Base-by-base conservation (phyloP, 768 basidiomycete genomes). In the Suillus fuscotomentosus region DNA sequence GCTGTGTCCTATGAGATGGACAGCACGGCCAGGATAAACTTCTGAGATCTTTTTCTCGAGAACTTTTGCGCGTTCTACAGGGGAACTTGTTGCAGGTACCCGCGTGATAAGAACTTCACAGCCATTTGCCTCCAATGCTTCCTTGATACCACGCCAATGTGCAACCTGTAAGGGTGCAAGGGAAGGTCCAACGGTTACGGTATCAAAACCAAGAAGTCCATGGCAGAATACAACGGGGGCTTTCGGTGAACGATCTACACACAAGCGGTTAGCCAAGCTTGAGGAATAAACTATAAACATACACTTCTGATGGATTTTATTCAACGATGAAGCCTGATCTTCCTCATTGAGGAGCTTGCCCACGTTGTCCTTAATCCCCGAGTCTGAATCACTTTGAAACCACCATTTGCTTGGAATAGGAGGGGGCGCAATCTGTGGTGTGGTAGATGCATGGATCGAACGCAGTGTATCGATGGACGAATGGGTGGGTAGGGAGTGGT, bases 71-170 rank as follows among this genome's bases (percentile, higher is more conserved):
- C 97, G 84, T 68, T 97, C 93, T 59, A 89, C 79, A 17, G 95
- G 92, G 24, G 90, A 90, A 69, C 92, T 92, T 2, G 94, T 97
- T 0, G 95, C 95, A 1, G 97, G 96, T 0, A 99, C 96, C 15
- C 94, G 87, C 0, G 95, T 95, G 70, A 98, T 92, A 70, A 99
- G 84, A 42, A 98, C 92, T 73, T 99, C 91, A 14, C 85, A 85
- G 20, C 94, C 96, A 72, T 91, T 95, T 43, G 90, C 84, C 70
- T 96, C 89, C 8, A 99, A 82, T 20, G 92, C 95, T 73, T 98
- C 94, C 71, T 91, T 90, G 67, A 99, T 97, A 8, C 97, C 97
- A 43, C 97, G 86, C 97, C 97, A 99, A 75, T 99, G 95, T 2
- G 90, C 84, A 48, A 99, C 94, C 71, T 95, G 88, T 20, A 98